These are phyloP conservation scores for Caryopteris hybrid DNA, from an alignment of 305 asterid genomes.

Conservation along the genomic window DNA sequence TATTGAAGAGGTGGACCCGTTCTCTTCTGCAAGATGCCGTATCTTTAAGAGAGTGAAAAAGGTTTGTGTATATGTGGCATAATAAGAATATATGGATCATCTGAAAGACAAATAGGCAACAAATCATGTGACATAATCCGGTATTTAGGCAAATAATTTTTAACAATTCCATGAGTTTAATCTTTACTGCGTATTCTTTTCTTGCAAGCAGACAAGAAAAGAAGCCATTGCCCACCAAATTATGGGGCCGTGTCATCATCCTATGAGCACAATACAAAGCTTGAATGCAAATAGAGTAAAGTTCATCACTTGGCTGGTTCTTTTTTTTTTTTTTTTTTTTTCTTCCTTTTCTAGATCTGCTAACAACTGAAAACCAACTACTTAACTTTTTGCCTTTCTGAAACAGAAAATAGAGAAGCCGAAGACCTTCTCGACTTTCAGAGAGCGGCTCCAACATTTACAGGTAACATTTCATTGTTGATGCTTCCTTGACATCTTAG, in stretches of 20 bases:
- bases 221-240: constrained; percentile 72
- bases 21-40: constrained; percentile 81
- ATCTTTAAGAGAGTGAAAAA: constrained; percentile 49
- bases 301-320: constrained; percentile 2
- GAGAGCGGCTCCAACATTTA: constrained; percentile 83
- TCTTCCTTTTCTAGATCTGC: neutral
- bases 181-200: neutral
- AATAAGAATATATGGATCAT: neutral
- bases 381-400: constrained; percentile 19
- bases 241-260: constrained; percentile 78
- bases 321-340: too few relatives aligned
- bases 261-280: constrained; percentile 46
- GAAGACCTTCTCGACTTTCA: constrained; percentile 63
- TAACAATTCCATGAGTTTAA: constrained; percentile 1
- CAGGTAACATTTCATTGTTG: constrained; percentile 52
- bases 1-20: constrained; percentile 58
- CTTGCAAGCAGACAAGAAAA: constrained; percentile 47
- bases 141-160: neutral
- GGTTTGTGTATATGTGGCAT: constrained; percentile 35
- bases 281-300: constrained; percentile 61
- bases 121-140: neutral
- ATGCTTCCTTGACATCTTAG: constrained; percentile 12
- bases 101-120: neutral
- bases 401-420: constrained; percentile 74
- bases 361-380: neutral